Conservation (phyloP, 768 basidiomycete species). For the Podaxis pistillaris region DNA sequence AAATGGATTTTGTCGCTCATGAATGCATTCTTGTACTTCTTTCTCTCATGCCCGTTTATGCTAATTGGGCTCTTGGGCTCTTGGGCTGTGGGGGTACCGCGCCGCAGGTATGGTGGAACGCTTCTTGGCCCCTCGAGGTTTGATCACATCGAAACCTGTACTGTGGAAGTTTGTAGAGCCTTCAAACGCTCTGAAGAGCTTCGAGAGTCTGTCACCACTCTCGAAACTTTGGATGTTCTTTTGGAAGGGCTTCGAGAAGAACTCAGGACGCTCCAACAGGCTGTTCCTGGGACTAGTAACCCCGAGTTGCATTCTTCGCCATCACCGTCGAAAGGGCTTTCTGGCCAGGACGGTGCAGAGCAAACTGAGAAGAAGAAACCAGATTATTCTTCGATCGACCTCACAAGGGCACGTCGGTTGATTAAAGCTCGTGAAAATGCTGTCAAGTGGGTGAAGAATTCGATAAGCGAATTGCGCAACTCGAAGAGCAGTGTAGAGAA, state of each 20-base stretch:
- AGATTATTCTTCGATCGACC: constrained; percentile 57
- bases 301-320: neutral
- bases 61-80: neutral
- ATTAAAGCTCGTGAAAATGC: constrained; percentile 69
- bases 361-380: constrained; percentile 24
- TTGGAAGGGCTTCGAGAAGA: constrained; percentile 55
- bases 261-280: constrained; percentile 23
- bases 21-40: neutral
- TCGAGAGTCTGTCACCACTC: constrained; percentile 53
- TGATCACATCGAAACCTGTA: constrained; percentile 73
- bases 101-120: constrained; percentile 75
- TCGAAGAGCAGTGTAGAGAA: neutral
- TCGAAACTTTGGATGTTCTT: constrained; percentile 61
- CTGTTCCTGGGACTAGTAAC: neutral
- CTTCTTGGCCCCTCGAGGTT: constrained; percentile 77
- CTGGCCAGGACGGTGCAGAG: neutral
- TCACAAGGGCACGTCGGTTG: constrained; percentile 64
- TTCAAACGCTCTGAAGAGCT: constrained; percentile 71
- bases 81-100: neutral
- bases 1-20: neutral
- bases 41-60: neutral
- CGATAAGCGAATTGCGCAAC: constrained; percentile 1
- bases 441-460: constrained; percentile 54
- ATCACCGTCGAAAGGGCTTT: constrained; percentile 3
- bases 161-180: constrained; percentile 67